Percentiles rank a stretch among this genome's conserved stretches.
Conservation (phyloP, 73 alveolate species). For the Tetrahymena malaccensis region DNA sequence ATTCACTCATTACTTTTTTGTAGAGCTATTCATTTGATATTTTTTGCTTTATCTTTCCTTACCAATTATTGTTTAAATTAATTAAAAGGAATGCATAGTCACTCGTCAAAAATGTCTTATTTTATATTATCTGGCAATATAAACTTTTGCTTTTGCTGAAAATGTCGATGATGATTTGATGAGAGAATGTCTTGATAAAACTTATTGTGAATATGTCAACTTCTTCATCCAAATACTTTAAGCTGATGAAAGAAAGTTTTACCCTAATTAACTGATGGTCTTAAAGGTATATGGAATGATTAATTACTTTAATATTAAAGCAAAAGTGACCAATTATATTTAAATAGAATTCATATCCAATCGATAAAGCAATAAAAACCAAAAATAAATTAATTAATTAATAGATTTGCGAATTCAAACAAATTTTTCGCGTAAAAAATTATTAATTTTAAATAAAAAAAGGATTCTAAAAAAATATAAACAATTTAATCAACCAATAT, state of each 20-base stretch:
- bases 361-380: neutral
- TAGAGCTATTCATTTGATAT: neutral
- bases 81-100: neutral
- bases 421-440: neutral
- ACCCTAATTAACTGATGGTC: neutral
- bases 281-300: neutral
- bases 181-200: neutral
- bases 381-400: no score
- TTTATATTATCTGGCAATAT: neutral
- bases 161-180: neutral
- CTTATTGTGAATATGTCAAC: neutral
- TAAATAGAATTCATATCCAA: neutral
- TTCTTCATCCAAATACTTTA: neutral
- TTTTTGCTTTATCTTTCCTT: neutral
- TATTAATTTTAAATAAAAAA: no score
- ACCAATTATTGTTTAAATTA: neutral
- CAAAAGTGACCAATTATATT: neutral
- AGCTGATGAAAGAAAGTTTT: neutral
- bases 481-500: no score
- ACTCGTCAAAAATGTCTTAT: neutral
- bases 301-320: neutral
- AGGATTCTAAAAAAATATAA: no score
- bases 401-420: neutral
- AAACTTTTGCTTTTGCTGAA: neutral
- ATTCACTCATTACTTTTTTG: neutral